These are phyloP conservation scores for Cylindrodendrum hubeiense DNA, from an alignment of 2,329 filamentous ascomycete species.

Conservation along the genomic window DNA sequence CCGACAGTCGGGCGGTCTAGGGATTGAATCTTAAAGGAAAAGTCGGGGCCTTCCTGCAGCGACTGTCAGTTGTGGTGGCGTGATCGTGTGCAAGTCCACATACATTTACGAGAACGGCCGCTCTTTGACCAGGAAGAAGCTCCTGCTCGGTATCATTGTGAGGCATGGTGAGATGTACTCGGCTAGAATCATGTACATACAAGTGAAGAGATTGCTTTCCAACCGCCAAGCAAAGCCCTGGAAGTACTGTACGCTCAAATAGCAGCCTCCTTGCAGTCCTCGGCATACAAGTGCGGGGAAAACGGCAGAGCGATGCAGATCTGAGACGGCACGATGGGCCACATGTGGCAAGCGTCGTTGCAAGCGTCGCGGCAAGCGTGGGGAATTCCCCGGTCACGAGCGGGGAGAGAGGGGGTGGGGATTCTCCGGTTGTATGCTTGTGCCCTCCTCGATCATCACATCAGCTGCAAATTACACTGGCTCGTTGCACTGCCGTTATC, in stretches of 20 bases:
- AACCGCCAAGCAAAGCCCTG: not conserved
- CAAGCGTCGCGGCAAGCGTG: not conserved
- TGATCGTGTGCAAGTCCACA: not conserved
- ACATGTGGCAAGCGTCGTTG: not conserved
- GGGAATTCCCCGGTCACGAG: not conserved
- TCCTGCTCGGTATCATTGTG: no score
- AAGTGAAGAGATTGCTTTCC: not conserved
- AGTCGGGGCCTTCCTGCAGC: conserved; percentile 19
- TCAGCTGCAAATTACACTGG: not conserved
- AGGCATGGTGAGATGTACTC: not conserved
- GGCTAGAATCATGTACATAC: not conserved
- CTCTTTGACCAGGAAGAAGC: not conserved
- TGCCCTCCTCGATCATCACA: not conserved
- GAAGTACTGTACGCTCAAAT: not conserved
- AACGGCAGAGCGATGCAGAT: not conserved
- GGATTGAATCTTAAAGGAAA: conserved; percentile 21
- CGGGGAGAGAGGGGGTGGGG: not conserved
- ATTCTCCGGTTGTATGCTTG: not conserved
- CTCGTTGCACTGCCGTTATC: not conserved
- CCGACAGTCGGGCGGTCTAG: conserved; percentile 30
- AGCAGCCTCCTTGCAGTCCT: not conserved
- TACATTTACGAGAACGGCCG: not conserved
- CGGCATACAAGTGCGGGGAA: not conserved
- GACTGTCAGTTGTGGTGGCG: conserved; percentile 1
- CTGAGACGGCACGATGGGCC: not conserved